Percentiles rank a stretch among this genome's conserved stretches.
Evolutionary conservation across 805 yeast genomes (phyloP).

Genomic region (Wickerhamomyces alni): DNA sequence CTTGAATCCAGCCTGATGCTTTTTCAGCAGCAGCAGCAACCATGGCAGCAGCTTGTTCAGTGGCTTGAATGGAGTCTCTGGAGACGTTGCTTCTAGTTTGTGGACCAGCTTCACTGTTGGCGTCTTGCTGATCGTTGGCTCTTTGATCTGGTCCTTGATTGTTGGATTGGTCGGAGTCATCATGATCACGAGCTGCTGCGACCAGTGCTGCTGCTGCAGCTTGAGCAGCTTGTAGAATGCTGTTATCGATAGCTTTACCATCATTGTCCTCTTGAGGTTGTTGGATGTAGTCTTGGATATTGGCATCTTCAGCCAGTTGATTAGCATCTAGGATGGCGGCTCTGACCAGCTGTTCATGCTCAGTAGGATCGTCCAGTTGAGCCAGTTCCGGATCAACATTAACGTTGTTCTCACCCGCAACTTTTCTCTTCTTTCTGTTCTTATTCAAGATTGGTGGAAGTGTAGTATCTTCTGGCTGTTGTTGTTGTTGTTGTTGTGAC

Average conservation of each 20-base stretch:
- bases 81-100: neutral
- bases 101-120: neutral
- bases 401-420: constrained; percentile 7
- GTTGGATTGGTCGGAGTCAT: neutral
- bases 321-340: constrained; percentile 68
- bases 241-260: constrained; percentile 9
- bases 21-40: constrained; percentile 38
- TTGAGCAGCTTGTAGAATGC: constrained; percentile 23
- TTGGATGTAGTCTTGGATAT: constrained; percentile 24
- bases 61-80: neutral
- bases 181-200: constrained; percentile 17
- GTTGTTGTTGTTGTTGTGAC: neutral
- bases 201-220: constrained; percentile 12
- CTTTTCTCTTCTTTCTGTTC: constrained; percentile 6
- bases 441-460: constrained; percentile 2
- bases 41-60: constrained; percentile 31
- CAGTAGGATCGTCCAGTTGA: constrained; percentile 39
- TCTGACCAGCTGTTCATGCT: constrained; percentile 60
- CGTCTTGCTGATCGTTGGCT: neutral
- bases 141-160: neutral
- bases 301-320: constrained; percentile 45
- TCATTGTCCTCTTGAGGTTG: constrained; percentile 17
- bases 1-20: constrained; percentile 29
- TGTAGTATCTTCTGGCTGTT: constrained; percentile 1
- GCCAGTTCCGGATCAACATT: constrained; percentile 57